These are phyloP conservation scores for Crithidia sp. DNA, from an alignment of 208 protist genomes.

Conservation along the genomic window DNA sequence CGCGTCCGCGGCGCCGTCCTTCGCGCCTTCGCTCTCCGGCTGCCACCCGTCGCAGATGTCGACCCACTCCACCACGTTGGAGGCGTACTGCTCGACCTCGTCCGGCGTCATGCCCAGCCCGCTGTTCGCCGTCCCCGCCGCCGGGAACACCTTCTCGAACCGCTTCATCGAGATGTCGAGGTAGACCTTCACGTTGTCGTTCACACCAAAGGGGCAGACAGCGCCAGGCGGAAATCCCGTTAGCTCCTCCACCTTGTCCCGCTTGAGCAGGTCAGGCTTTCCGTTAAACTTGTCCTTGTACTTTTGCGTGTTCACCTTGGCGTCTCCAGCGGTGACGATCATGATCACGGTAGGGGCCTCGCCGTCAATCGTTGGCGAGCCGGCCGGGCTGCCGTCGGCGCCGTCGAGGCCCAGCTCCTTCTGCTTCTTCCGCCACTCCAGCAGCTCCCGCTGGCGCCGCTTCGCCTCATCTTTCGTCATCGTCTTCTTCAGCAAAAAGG, in stretches of 20 bases:
- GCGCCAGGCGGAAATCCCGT: conserved; percentile 59
- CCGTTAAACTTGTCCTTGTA: conserved; percentile 51
- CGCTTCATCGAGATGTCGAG: conserved; percentile 71
- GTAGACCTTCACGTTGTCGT: conserved; percentile 59
- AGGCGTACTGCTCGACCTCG: conserved; percentile 63
- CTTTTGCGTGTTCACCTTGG: conserved; percentile 51
- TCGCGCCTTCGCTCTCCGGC: neutral
- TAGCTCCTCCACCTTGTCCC: conserved; percentile 52
- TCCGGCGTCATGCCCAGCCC: conserved; percentile 42
- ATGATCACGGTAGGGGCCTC: conserved; percentile 29
- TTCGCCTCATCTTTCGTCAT: conserved; percentile 40
- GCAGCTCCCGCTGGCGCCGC: conserved; percentile 23
- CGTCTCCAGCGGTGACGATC: conserved; percentile 61
- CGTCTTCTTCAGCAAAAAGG: conserved; percentile 38
- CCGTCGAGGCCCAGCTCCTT: conserved; percentile 22
- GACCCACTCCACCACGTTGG: conserved; percentile 74
- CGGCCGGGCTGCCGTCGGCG: neutral
- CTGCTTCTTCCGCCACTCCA: conserved; percentile 14
- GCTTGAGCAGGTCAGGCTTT: conserved; percentile 57
- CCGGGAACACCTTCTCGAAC: conserved; percentile 58
- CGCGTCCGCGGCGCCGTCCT: neutral
- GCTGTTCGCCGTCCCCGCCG: conserved; percentile 52
- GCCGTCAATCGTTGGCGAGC: conserved; percentile 11
- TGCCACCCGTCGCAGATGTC: conserved; percentile 61
- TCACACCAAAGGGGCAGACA: conserved; percentile 68